phyloP scores from a whole-genome alignment of 352 stramenopile species.

The Pythium monospermum region DNA sequence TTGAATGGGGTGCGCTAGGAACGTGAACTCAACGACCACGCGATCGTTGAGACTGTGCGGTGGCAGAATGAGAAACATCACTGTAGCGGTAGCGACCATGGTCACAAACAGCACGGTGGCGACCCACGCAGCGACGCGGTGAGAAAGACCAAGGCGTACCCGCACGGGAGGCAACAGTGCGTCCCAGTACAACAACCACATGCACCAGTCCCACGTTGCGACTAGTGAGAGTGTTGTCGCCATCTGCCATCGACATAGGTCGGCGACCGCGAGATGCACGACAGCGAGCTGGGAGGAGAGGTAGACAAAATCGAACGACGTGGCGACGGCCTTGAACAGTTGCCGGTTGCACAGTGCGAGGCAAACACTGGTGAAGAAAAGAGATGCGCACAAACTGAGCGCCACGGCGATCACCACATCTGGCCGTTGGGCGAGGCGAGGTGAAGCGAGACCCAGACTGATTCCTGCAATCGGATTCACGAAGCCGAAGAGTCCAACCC shows the following conservation, averaged over 20 bases:
- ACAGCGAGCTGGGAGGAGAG: no score
- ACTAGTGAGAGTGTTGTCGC: neutral
- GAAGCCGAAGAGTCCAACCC: no score
- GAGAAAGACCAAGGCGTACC: neutral
- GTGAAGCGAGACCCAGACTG: no score
- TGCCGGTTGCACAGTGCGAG: no score
- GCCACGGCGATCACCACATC: no score
- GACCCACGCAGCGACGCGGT: neutral
- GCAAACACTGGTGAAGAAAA: no score
- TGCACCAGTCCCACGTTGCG: neutral
- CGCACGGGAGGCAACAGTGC: neutral
- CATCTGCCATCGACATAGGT: neutral
- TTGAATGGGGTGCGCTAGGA: neutral
- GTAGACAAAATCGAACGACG: no score
- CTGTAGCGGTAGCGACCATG: neutral
- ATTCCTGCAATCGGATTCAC: no score
- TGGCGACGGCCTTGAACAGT: no score
- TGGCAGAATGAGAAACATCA: neutral
- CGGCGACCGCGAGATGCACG: neutral
- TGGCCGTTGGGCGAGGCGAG: no score
- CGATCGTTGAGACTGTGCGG: neutral
- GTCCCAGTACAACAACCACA: constrained; percentile 4
- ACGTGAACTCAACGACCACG: neutral
- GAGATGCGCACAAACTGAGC: no score
- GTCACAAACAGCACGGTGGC: neutral